Evolutionary conservation across 257 asterid genomes (phyloP).

Genomic region (Scutellaria minor): DNA sequence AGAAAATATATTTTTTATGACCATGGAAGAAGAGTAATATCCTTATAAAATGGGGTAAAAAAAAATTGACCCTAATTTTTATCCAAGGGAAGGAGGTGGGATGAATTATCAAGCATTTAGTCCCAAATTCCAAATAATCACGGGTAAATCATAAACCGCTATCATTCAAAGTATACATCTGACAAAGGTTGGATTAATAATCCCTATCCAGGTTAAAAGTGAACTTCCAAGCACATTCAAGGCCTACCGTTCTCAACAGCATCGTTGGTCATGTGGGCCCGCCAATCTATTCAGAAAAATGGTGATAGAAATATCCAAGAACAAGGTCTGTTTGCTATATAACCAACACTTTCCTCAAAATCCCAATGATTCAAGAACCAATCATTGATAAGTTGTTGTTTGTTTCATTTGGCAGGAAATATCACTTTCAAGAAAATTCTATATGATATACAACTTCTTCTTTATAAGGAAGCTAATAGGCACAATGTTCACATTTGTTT

Average conservation of each 20-base stretch:
- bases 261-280: conserved; percentile 84
- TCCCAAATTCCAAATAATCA: too few relatives aligned
- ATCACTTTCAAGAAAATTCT: conserved; percentile 58
- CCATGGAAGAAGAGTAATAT: too few relatives aligned
- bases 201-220: conserved; percentile 56
- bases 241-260: conserved; percentile 75
- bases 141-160: too few relatives aligned
- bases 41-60: too few relatives aligned
- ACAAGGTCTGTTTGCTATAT: conserved; percentile 48
- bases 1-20: too few relatives aligned
- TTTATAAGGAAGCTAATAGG: conserved; percentile 69
- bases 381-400: background rate
- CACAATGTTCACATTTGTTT: conserved; percentile 63
- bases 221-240: conserved; percentile 80
- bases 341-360: background rate
- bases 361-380: background rate
- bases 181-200: too few relatives aligned
- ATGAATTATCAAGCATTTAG: too few relatives aligned
- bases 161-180: too few relatives aligned
- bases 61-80: too few relatives aligned
- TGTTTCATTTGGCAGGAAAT: conserved; percentile 58
- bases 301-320: conserved; percentile 56
- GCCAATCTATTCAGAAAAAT: conserved; percentile 77
- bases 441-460: conserved; percentile 81
- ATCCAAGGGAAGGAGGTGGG: too few relatives aligned